Evolutionary conservation across 768 basidiomycete genomes (phyloP).

Genomic region (Candolleomyces eurysporus): DNA sequence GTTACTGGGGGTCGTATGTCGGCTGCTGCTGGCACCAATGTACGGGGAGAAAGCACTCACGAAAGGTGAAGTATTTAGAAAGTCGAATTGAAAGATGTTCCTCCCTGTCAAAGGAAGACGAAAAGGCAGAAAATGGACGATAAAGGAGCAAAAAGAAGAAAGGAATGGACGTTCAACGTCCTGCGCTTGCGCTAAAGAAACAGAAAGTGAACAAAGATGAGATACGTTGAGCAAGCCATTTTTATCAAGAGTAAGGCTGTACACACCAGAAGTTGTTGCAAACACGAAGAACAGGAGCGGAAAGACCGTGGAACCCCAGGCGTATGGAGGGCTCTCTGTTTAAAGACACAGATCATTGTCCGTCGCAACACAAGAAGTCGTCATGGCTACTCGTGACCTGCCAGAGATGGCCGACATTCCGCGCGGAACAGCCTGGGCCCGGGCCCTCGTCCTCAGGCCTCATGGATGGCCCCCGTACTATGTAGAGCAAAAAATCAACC

Average conservation of each 20-base stretch:
- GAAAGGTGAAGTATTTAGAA: slow-evolving; percentile 1
- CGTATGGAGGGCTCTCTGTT: not conserved
- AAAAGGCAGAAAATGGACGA: not conserved
- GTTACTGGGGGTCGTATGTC: slow-evolving; percentile 11
- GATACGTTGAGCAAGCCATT: not conserved
- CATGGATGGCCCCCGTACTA: not conserved
- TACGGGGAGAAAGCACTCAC: slow-evolving; percentile 4
- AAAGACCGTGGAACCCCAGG: not conserved
- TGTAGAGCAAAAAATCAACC: not conserved
- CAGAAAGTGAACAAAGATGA: slow-evolving; percentile 19
- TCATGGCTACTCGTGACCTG: slow-evolving; percentile 11
- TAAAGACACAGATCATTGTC: slow-evolving; percentile 1
- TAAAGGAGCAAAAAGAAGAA: slow-evolving; percentile 22
- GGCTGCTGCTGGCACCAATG: slow-evolving; percentile 9
- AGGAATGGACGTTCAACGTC: slow-evolving; percentile 71
- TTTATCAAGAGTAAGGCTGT: slow-evolving; percentile 8
- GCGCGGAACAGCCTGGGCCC: not conserved
- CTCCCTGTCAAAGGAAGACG: slow-evolving; percentile 6
- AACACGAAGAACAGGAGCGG: not conserved
- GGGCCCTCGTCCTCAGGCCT: not conserved
- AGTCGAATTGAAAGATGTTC: not conserved
- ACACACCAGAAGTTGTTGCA: not conserved
- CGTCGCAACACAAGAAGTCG: slow-evolving; percentile 3
- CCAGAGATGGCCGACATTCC: not conserved
- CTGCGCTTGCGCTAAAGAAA: slow-evolving; percentile 45